Conservation (phyloP, 2,329 filamentous ascomycete genomes). For the Colletotrichum lentis region DNA sequence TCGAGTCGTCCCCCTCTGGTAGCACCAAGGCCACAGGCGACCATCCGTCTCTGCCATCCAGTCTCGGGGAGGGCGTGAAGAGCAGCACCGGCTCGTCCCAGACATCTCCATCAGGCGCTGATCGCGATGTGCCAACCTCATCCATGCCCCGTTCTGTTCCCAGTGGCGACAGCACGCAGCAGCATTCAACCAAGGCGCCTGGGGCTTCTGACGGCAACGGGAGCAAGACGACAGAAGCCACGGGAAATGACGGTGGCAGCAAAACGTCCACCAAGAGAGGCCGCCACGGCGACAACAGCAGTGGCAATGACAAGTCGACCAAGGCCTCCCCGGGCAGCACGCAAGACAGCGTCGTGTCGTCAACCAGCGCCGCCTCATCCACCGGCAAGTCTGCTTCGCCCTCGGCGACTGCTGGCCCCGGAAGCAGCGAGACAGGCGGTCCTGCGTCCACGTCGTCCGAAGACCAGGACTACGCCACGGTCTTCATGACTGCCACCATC, state of each 20-base stretch:
- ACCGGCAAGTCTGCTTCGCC: not conserved
- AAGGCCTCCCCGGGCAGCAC: not conserved
- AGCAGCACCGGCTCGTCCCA: not conserved
- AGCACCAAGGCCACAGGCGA: not conserved
- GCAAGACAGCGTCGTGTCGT: not conserved
- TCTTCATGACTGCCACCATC: slow-evolving; percentile 3
- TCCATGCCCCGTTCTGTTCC: not conserved
- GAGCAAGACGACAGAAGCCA: not conserved
- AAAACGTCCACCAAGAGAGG: not conserved
- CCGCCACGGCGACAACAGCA: no score
- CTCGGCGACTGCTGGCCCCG: not conserved
- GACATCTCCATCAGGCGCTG: not conserved
- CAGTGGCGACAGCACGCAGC: not conserved
- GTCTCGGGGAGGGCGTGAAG: no score
- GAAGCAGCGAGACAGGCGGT: not conserved
- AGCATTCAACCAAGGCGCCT: not conserved
- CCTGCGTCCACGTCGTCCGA: not conserved
- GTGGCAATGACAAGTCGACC: not conserved
- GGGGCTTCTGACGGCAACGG: not conserved
- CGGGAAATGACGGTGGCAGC: not conserved
- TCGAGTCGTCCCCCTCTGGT: not conserved
- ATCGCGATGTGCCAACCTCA: not conserved
- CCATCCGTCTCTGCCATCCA: no score
- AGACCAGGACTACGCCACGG: not conserved
- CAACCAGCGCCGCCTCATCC: not conserved